phyloP scores from a whole-genome alignment of 2,329 filamentous ascomycete genomes.

The Dothistroma septosporum region DNA sequence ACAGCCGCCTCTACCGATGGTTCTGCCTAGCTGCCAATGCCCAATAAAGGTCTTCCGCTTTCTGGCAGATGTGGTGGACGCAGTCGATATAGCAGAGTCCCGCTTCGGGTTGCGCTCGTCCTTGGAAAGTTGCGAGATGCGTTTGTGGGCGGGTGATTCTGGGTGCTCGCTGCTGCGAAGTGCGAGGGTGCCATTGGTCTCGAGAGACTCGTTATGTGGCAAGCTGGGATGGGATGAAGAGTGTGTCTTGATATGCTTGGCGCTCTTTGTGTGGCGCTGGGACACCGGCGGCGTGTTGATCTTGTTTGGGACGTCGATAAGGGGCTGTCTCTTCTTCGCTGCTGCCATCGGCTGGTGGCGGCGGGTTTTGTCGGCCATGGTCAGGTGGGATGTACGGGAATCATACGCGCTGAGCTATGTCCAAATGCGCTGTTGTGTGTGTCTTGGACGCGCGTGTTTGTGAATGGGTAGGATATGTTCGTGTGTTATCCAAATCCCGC shows the following conservation, averaged over 20 bases:
- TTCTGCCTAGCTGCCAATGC: conserved; percentile 88
- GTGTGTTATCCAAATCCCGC: conserved; percentile 21
- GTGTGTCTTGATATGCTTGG: conserved; percentile 18
- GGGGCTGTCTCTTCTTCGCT: conserved; percentile 28
- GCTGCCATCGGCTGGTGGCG: conserved; percentile 9
- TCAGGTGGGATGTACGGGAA: conserved; percentile 3
- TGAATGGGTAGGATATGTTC: conserved; percentile 11
- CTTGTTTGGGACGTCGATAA: conserved; percentile 29
- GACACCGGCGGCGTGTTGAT: conserved; percentile 29
- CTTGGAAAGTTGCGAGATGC: conserved; percentile 48
- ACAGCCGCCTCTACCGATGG: conserved; percentile 83
- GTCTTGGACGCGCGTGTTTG: conserved; percentile 5
- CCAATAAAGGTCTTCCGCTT: conserved; percentile 69
- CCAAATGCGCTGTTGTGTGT: conserved; percentile 6
- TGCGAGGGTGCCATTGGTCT: conserved; percentile 42
- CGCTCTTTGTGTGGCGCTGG: conserved; percentile 13
- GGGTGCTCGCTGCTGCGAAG: conserved; percentile 36
- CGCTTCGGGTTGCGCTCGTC: conserved; percentile 48
- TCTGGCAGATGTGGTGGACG: conserved; percentile 51
- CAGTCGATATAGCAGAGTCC: conserved; percentile 52
- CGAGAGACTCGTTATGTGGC: conserved; percentile 45
- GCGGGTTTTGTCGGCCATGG: conserved; percentile 33
- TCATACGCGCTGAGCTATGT: conserved; percentile 9
- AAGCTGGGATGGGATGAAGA: conserved; percentile 22
- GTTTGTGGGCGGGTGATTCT: conserved; percentile 47